Evolutionary conservation across 805 yeast genomes (phyloP), one percentile per base, ranked within the genome.

Genomic region (Priceomyces carsonii): DNA sequence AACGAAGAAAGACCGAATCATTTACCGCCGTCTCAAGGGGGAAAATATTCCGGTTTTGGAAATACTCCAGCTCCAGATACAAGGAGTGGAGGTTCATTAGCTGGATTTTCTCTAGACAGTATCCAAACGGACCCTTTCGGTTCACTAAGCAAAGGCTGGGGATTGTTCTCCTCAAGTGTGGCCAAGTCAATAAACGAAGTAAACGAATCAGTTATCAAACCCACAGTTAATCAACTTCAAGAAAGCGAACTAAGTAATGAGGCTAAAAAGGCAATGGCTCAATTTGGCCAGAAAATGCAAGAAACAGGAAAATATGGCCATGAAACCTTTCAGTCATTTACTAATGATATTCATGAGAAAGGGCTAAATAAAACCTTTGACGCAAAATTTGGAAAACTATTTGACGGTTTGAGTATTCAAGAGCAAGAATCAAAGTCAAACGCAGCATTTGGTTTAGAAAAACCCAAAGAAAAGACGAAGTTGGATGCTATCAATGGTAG

Each of bases 121-220:
- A 66, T 85, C 33, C 95, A 84, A 58, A 63, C 59, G 25, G 98
- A 93, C 57, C 98, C 99, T 5, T 48, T 90, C 34, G 95, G 95
- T n/a, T 84, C 97, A 1, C 72, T 93, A 35, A 61, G 86, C 25
- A 87, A 82, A 61, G 98, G 99, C 15, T 93, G 98, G 96, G 90
- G 95, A 17, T 65, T 93, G 44, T 88, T 93, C 53, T 82, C 96
- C 8, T 71, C 81, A n/a, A 80, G 95, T 0, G 88, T 93, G 18
- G 75, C 85, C 28, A 84, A 87, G 63, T 84, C 95, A 0, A 82
- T 88, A 7, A 79, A 73, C 43, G 96, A 88, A 45, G 95, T 93
- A 25, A 85, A 84, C 47, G 95, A 90, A 51, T 64, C 80, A 6
- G 95, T 89, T 33, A 89, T 93, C 46, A 87, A 86, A 56, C 99